phyloP scores from a whole-genome alignment of 306 rosid species.

The Pueraria montana region DNA sequence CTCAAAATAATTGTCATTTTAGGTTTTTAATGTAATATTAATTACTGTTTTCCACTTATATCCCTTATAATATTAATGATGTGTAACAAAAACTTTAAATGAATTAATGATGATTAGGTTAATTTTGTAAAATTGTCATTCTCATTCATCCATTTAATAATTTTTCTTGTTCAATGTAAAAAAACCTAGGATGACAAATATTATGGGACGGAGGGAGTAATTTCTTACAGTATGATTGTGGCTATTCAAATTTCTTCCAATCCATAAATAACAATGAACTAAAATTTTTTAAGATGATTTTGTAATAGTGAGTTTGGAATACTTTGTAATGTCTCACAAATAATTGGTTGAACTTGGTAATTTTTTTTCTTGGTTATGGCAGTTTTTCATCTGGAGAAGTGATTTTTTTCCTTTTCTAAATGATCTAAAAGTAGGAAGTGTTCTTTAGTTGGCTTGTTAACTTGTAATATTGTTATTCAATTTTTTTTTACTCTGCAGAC shows the following conservation, averaged over 20 bases:
- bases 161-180: too few species aligned
- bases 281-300: neutral
- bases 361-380: conserved; percentile 2
- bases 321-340: neutral
- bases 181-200: too few species aligned
- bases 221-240: neutral
- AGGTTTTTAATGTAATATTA: too few species aligned
- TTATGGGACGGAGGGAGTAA: too few species aligned
- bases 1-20: too few species aligned
- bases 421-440: neutral
- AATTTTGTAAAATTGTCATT: too few species aligned
- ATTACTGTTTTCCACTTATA: too few species aligned
- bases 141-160: too few species aligned
- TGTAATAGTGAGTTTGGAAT: conserved; percentile 18
- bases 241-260: neutral
- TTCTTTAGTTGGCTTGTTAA: conserved; percentile 15
- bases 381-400: neutral
- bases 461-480: neutral
- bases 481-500: neutral
- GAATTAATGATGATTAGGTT: too few species aligned
- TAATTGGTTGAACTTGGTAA: neutral
- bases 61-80: too few species aligned
- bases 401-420: neutral
- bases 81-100: too few species aligned
- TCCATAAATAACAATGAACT: neutral